Evolutionary conservation across 2,329 filamentous ascomycete species (phyloP).

Genomic region (Thelonectria rubi): DNA sequence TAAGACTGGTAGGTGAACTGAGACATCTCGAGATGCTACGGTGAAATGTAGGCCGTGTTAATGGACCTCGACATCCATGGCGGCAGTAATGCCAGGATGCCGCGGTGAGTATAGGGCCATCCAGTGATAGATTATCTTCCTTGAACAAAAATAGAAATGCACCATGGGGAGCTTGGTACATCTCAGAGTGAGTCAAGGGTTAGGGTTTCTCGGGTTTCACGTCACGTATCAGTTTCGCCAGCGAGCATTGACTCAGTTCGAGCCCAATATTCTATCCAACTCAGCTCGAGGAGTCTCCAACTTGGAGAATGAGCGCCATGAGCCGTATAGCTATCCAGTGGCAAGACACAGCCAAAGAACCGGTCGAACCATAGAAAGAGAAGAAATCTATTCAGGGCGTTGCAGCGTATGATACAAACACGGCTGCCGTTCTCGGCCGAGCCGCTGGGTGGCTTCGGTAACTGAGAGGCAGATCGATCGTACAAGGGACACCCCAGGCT

Average conservation of each 20-base stretch:
- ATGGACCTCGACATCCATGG: slow-evolving; percentile 59
- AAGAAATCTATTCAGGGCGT: slow-evolving; percentile 46
- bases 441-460: slow-evolving; percentile 29
- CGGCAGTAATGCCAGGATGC: slow-evolving; percentile 58
- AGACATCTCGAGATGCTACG: neutral
- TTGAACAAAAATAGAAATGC: slow-evolving; percentile 85
- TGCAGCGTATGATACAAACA: slow-evolving; percentile 46
- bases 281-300: neutral
- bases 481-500: slow-evolving; percentile 35
- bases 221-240: neutral
- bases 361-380: slow-evolving; percentile 27
- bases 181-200: slow-evolving; percentile 85
- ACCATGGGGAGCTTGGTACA: slow-evolving; percentile 72
- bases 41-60: slow-evolving; percentile 7
- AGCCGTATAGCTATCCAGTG: neutral
- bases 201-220: neutral
- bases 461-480: slow-evolving; percentile 38
- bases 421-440: slow-evolving; percentile 34
- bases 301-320: neutral
- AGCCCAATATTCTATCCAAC: neutral
- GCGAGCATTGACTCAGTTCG: neutral
- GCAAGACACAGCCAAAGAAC: neutral
- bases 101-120: slow-evolving; percentile 73
- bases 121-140: slow-evolving; percentile 74
- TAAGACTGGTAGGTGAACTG: neutral